Evolutionary conservation across 2,329 filamentous ascomycete species (phyloP).

Genomic region (Chlorencoelia australis): DNA sequence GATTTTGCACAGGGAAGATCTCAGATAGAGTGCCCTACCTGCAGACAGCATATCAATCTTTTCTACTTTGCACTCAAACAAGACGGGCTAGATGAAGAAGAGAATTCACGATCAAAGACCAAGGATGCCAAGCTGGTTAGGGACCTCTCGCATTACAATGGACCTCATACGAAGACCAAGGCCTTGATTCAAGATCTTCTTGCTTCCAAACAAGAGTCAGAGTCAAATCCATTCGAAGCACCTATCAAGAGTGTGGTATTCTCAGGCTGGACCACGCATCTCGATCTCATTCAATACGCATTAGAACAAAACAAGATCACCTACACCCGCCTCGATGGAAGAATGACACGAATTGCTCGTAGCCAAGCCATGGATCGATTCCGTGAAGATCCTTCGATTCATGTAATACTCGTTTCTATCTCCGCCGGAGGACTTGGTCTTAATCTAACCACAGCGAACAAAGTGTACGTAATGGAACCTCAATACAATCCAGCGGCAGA

Average conservation of each 20-base stretch:
- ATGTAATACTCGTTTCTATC: slow-evolving; percentile 84
- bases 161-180: slow-evolving; percentile 85
- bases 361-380: slow-evolving; percentile 69
- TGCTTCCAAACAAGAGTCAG: slow-evolving; percentile 51
- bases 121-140: slow-evolving; percentile 42
- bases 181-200: slow-evolving; percentile 70
- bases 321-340: slow-evolving; percentile 80
- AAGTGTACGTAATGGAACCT: slow-evolving; percentile 95
- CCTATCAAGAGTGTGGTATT: slow-evolving; percentile 93
- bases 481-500: slow-evolving; percentile 96
- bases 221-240: slow-evolving; percentile 42
- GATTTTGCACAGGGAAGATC: slow-evolving; percentile 32
- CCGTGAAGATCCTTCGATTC: slow-evolving; percentile 58
- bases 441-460: slow-evolving; percentile 77
- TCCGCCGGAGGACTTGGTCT: slow-evolving; percentile 85
- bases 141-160: slow-evolving; percentile 58
- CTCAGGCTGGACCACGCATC: slow-evolving; percentile 89
- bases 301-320: slow-evolving; percentile 56
- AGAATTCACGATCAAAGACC: slow-evolving; percentile 16
- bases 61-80: slow-evolving; percentile 58
- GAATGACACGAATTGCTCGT: slow-evolving; percentile 68
- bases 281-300: slow-evolving; percentile 83
- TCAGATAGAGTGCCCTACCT: slow-evolving; percentile 53
- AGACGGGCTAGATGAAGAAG: slow-evolving; percentile 23
- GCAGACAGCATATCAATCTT: slow-evolving; percentile 51